Conservation (phyloP, 2,329 filamentous ascomycete species). For the Clarireedia hainanense region DNA sequence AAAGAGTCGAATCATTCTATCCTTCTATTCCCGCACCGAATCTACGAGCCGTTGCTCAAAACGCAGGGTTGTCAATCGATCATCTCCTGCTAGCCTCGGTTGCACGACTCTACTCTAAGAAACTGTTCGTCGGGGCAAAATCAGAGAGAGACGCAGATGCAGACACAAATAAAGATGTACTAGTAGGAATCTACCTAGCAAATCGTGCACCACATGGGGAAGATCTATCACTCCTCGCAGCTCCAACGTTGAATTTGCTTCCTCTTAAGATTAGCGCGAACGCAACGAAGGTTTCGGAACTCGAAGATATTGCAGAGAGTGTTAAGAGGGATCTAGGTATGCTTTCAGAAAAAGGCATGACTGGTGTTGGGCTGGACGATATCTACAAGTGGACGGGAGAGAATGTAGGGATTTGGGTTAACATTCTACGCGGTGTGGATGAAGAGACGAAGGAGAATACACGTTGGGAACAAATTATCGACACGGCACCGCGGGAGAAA, state of each 20-base stretch:
- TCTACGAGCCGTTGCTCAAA: constrained; percentile 38
- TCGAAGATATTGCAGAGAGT: constrained; percentile 40
- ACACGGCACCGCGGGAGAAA: not conserved
- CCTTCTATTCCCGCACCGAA: constrained; percentile 37
- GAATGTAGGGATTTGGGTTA: constrained; percentile 65
- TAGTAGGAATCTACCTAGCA: constrained; percentile 77
- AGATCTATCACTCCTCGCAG: constrained; percentile 41
- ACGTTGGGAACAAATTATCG: not conserved
- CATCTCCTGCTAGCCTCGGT: constrained; percentile 68
- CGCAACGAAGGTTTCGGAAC: constrained; percentile 30
- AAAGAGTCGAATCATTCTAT: constrained; percentile 35
- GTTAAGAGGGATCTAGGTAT: constrained; percentile 62
- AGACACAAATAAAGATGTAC: constrained; percentile 34
- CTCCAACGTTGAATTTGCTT: constrained; percentile 73
- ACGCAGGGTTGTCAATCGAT: constrained; percentile 58
- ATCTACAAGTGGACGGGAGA: constrained; percentile 69
- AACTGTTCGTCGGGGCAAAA: too few relatives aligned
- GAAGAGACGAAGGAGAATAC: not conserved
- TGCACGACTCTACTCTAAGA: constrained; percentile 32
- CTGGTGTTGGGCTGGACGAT: constrained; percentile 58
- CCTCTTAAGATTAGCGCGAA: constrained; percentile 52
- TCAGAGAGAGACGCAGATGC: constrained; percentile 21
- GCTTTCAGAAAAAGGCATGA: constrained; percentile 49
- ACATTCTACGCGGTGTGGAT: constrained; percentile 52
- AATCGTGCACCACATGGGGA: constrained; percentile 55